Conservation (phyloP, 225 moss, liverwort and hornwort genomes). For the Takakia lepidozioides region DNA sequence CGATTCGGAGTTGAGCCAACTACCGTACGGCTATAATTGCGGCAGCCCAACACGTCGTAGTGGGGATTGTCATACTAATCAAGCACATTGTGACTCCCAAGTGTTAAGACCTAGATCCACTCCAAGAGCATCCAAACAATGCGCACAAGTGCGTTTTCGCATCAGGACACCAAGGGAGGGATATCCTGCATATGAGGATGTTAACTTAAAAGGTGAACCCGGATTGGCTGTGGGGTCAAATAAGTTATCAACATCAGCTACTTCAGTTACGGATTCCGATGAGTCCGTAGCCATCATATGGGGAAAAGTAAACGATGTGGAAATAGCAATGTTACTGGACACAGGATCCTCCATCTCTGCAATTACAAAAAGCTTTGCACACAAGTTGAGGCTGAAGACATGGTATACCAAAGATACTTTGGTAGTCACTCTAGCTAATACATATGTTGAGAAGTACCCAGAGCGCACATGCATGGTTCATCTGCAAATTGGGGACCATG, state of each 20-base stretch:
- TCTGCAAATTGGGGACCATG: slow-evolving; percentile 18
- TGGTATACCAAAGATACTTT: slow-evolving; percentile 17
- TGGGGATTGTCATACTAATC: background rate
- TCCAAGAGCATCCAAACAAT: slow-evolving; percentile 9
- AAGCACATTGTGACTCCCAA: background rate
- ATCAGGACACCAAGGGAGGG: background rate
- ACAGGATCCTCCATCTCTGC: slow-evolving; percentile 16
- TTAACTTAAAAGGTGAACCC: background rate
- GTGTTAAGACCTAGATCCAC: background rate
- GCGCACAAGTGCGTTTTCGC: slow-evolving; percentile 12
- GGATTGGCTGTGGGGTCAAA: background rate
- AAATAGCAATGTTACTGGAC: slow-evolving; percentile 19
- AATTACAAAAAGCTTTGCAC: slow-evolving; percentile 17
- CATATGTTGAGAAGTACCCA: slow-evolving; percentile 15
- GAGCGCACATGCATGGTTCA: slow-evolving; percentile 9
- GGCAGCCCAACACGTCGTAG: background rate
- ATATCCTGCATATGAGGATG: background rate
- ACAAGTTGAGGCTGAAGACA: slow-evolving; percentile 21
- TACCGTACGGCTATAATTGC: background rate
- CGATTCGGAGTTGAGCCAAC: background rate
- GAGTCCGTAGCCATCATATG: slow-evolving; percentile 10
- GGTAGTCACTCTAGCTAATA: slow-evolving; percentile 20
- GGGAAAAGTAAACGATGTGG: slow-evolving; percentile 17
- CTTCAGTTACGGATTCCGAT: slow-evolving; percentile 2
- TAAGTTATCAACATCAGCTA: background rate